A percentile compares a stretch with the other conserved stretches of the same genome.
phyloP scores from a whole-genome alignment of 2,329 filamentous ascomycete genomes.

The Fusarium austroafricanum region DNA sequence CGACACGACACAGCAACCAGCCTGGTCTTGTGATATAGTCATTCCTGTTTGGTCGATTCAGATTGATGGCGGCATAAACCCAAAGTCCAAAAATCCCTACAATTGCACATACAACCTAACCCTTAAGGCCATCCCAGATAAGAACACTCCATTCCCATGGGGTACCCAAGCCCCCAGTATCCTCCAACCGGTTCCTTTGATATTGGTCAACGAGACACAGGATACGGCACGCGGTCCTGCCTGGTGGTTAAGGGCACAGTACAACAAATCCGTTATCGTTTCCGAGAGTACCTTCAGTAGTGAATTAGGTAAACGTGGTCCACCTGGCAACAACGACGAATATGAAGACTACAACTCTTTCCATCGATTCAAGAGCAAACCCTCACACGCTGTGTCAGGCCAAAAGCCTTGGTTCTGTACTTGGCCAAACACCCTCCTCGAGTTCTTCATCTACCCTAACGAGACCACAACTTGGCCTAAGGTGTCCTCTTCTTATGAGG shows the following conservation, averaged over 20 bases:
- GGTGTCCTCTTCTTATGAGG: neutral
- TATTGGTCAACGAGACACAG: constrained; percentile 64
- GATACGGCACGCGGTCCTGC: constrained; percentile 64
- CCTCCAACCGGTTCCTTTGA: constrained; percentile 52
- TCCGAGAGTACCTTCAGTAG: constrained; percentile 55
- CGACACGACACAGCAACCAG: constrained; percentile 63
- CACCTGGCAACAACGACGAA: constrained; percentile 31
- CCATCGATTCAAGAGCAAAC: constrained; percentile 36
- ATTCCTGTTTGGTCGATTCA: constrained; percentile 59
- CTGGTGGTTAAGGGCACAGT: constrained; percentile 64
- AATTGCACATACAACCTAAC: constrained; percentile 57
- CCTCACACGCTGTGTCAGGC: constrained; percentile 53
- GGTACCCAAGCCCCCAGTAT: constrained; percentile 66
- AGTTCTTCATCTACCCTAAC: constrained; percentile 67
- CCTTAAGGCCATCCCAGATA: constrained; percentile 50
- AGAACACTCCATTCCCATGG: constrained; percentile 57
- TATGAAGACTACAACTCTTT: constrained; percentile 27
- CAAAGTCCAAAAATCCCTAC: constrained; percentile 53
- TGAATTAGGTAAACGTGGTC: constrained; percentile 46
- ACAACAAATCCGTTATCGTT: constrained; percentile 68
- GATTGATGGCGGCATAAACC: constrained; percentile 47
- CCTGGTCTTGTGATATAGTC: constrained; percentile 72
- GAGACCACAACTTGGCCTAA: constrained; percentile 59
- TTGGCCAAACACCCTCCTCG: constrained; percentile 67
- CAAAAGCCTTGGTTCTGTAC: constrained; percentile 69